These are phyloP conservation scores for Symbiodinium pilosum DNA, from an alignment of 73 alveolate species.

Conservation along the genomic window DNA sequence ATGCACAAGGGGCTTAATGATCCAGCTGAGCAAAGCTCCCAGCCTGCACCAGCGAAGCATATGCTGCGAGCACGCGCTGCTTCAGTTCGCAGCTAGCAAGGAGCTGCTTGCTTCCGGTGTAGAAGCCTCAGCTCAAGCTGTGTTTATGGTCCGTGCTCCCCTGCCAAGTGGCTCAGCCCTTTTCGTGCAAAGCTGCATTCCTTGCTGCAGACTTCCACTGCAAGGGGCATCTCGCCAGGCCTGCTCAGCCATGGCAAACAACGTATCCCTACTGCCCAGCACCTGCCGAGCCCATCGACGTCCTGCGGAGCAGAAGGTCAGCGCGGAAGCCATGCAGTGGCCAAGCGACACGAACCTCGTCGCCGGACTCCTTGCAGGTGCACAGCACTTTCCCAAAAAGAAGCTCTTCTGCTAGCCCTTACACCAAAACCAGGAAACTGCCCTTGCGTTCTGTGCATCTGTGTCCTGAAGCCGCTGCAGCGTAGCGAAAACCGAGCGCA, in stretches of 20 bases:
- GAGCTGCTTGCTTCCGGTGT: conserved; percentile 3
- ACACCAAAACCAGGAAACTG: too few species aligned
- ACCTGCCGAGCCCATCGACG: conserved; percentile 6
- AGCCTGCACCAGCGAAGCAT: neutral
- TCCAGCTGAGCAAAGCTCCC: neutral
- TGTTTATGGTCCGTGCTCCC: too few species aligned
- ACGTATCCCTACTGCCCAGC: neutral
- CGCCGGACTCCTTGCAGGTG: neutral
- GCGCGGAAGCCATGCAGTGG: conserved; percentile 74
- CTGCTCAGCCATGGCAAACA: neutral
- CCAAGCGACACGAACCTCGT: conserved; percentile 34
- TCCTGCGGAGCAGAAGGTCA: neutral
- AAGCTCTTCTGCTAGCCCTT: too few species aligned
- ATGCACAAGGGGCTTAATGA: too few species aligned
- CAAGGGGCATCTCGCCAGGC: neutral
- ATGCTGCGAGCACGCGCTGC: neutral
- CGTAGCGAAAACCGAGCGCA: conserved; percentile 67
- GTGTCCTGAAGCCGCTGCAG: conserved; percentile 20
- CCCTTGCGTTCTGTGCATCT: neutral
- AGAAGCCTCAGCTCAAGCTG: conserved; percentile 6
- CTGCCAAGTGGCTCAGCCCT: too few species aligned
- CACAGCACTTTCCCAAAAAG: neutral
- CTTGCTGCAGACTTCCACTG: conserved; percentile 7
- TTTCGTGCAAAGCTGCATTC: too few species aligned
- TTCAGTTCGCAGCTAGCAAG: neutral